Evolutionary conservation across 176 grass and related monocot species (phyloP).

Genomic region (Themeda triandra): DNA sequence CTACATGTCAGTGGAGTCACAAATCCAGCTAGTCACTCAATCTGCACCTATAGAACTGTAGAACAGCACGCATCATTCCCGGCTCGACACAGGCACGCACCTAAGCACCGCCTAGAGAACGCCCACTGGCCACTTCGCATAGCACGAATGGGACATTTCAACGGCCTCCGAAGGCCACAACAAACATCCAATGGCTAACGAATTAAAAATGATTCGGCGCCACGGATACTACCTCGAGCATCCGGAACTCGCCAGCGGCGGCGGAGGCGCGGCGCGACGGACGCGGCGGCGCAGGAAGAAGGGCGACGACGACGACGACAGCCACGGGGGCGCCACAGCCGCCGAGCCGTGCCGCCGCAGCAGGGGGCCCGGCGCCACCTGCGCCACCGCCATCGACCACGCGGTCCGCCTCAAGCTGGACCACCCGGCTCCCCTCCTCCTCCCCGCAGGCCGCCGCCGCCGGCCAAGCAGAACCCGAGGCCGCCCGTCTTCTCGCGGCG

Average conservation of each 20-base stretch:
- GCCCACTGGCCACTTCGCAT: no score
- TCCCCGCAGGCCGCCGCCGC: neutral
- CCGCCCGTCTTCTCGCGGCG: conserved; percentile 21
- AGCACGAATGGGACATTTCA: neutral
- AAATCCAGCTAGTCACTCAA: neutral
- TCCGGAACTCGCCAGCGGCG: neutral
- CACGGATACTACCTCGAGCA: conserved; percentile 24
- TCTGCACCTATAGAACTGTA: neutral
- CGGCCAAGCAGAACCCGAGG: conserved; percentile 6
- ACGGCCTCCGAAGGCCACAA: no score
- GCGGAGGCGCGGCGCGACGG: neutral
- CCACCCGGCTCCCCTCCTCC: no score
- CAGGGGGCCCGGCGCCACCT: conserved; percentile 23
- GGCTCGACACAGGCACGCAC: no score
- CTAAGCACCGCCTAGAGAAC: no score
- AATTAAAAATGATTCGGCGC: neutral
- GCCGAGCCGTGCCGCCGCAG: conserved; percentile 9
- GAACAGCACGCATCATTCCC: no score
- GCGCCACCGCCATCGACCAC: conserved; percentile 42
- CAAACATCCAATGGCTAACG: neutral
- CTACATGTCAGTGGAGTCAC: neutral
- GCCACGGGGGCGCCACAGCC: conserved; percentile 17
- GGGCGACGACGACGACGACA: conserved; percentile 2
- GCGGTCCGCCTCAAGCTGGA: conserved; percentile 37
- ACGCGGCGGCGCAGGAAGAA: neutral